Conservation (phyloP, 345 rosid species). For the Eucalyptus camaldulensis region DNA sequence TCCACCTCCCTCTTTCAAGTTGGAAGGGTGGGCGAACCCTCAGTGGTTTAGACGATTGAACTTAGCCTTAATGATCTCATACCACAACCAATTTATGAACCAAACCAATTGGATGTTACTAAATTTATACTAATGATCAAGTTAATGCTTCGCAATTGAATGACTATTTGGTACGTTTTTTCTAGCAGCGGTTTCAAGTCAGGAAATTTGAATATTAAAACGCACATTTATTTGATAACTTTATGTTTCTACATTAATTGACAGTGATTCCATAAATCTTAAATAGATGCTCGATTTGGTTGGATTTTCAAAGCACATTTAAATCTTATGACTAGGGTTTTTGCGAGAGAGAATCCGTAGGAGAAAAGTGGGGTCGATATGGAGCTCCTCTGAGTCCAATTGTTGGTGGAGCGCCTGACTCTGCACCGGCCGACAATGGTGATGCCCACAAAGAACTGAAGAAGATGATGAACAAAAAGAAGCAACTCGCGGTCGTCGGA, state of each 20-base stretch:
- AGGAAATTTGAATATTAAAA: background rate
- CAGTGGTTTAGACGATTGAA: no score
- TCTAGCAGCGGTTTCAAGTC: background rate
- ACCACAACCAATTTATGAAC: background rate
- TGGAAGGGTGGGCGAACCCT: no score
- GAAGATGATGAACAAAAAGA: background rate
- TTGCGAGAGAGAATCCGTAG: background rate
- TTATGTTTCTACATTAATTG: no score
- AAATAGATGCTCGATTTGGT: fast-evolving
- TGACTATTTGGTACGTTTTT: background rate
- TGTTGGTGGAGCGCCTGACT: background rate
- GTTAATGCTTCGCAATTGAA: background rate
- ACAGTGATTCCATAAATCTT: fast-evolving
- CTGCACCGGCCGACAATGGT: background rate
- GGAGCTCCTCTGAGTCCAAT: background rate
- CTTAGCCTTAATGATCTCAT: no score
- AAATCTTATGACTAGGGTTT: background rate
- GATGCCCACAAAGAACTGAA: background rate
- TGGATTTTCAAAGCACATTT: no score
- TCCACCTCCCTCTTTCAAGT: no score
- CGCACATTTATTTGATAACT: background rate
- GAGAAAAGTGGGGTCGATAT: background rate
- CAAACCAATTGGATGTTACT: background rate
- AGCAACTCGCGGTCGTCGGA: background rate
- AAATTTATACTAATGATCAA: background rate